Conservation (phyloP, 164 flowering plant species). For the Umbellularia californica region DNA sequence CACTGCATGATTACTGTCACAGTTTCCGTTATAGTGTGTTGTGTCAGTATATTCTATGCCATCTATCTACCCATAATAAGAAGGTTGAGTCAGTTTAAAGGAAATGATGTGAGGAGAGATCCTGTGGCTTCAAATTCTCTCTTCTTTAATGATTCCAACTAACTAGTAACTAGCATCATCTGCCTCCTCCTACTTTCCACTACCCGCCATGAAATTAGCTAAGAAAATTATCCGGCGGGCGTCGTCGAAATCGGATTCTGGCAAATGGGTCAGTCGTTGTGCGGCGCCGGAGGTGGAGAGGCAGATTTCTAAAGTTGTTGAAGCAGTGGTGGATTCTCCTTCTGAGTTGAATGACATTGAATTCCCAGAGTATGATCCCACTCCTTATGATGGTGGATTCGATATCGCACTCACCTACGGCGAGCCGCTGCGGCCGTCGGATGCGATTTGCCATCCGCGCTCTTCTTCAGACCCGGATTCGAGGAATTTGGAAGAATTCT, state of each 20-base stretch:
- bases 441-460: slow-evolving; percentile 57
- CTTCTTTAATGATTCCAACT: neutral
- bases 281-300: neutral
- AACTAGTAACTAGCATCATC: neutral
- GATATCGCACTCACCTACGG: slow-evolving; percentile 55
- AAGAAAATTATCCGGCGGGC: neutral
- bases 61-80: neutral
- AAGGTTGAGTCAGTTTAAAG: too few relatives aligned
- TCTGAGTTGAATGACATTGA: slow-evolving; percentile 29
- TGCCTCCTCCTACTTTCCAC: neutral
- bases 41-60: neutral
- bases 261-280: neutral
- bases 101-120: neutral
- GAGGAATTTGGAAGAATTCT: slow-evolving; percentile 14
- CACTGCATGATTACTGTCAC: neutral
- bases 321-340: neutral
- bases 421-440: slow-evolving; percentile 65
- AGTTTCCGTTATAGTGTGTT: neutral
- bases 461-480: slow-evolving; percentile 16
- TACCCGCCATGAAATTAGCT: slow-evolving; percentile 1
- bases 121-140: neutral
- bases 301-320: neutral
- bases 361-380: slow-evolving; percentile 61
- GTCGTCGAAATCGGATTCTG: neutral
- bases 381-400: slow-evolving; percentile 79